Evolutionary conservation across 257 asterid species (phyloP).

Genomic region (Nicotiana tomentosiformis): DNA sequence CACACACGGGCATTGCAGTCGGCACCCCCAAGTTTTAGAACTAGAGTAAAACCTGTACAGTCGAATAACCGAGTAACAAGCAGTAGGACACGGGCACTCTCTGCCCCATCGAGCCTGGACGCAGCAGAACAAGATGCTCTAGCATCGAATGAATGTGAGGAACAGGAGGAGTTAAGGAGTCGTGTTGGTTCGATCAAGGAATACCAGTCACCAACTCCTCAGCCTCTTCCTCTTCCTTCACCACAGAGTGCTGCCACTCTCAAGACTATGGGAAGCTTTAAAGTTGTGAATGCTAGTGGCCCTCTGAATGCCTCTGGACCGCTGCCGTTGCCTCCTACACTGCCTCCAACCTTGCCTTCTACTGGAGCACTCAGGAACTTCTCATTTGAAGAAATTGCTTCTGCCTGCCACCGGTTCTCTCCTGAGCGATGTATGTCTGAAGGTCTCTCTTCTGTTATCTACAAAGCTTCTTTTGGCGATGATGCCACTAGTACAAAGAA

Average conservation of each 20-base stretch:
- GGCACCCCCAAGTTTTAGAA: constrained; percentile 90
- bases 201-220: constrained; percentile 62
- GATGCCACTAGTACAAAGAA: constrained; percentile 49
- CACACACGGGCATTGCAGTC: constrained; percentile 62
- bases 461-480: constrained; percentile 74
- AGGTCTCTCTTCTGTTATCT: constrained; percentile 79
- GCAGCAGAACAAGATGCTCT: constrained; percentile 56
- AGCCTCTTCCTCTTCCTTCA: constrained; percentile 92
- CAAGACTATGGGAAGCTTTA: constrained; percentile 61
- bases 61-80: constrained; percentile 27
- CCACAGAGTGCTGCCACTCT: constrained; percentile 46
- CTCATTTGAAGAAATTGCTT: constrained; percentile 68
- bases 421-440: constrained; percentile 91
- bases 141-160: constrained; percentile 49
- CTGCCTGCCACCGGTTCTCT: constrained; percentile 89
- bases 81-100: constrained; percentile 53
- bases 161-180: constrained; percentile 57
- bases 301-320: constrained; percentile 80
- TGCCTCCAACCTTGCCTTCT: constrained; percentile 39
- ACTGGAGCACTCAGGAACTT: constrained; percentile 51
- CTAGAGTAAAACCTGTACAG: constrained; percentile 51
- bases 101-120: constrained; percentile 79
- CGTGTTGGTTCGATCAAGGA: constrained; percentile 66
- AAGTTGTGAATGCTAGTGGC: constrained; percentile 50
- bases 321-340: constrained; percentile 71